Evolutionary conservation across 1,139 yeast genomes (phyloP).

Genomic region (Pneumocystis oryctolagi): DNA sequence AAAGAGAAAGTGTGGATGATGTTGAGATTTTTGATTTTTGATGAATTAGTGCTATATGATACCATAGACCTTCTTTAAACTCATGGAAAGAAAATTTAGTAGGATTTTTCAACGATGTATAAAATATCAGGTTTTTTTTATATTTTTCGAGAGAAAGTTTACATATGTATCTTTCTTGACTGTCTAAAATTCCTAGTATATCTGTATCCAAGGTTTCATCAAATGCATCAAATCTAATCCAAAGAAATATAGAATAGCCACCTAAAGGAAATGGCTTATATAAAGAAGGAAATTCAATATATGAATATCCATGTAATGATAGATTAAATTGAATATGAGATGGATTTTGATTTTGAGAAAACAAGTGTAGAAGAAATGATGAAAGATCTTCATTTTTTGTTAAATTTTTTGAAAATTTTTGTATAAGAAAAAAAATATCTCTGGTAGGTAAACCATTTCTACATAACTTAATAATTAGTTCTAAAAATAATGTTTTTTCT

Average conservation of each 20-base stretch:
- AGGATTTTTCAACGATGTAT: conserved; percentile 14
- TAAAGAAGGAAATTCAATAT: conserved; percentile 12
- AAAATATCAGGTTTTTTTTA: conserved; percentile 14
- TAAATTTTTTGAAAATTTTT: background rate
- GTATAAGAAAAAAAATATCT: background rate
- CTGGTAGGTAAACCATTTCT: background rate
- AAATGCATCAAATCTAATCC: conserved; percentile 15
- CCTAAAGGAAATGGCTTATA: conserved; percentile 15
- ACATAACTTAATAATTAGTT: background rate
- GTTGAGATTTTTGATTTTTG: conserved; percentile 14
- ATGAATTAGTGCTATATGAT: conserved; percentile 16
- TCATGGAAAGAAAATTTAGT: conserved; percentile 13
- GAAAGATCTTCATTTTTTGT: background rate
- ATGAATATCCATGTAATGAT: conserved; percentile 4
- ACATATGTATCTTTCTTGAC: conserved; percentile 14
- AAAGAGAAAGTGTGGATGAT: conserved; percentile 22
- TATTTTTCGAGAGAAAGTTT: conserved; percentile 16
- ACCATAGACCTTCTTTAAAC: conserved; percentile 14
- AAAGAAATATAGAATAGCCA: conserved; percentile 16
- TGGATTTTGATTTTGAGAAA: background rate
- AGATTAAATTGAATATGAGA: conserved; percentile 6
- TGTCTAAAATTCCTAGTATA: conserved; percentile 15
- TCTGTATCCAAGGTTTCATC: conserved; percentile 15
- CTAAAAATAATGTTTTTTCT: background rate
- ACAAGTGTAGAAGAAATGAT: background rate